Evolutionary conservation across 1,284 basidiomycete species (phyloP), one percentile per base, ranked within the genome.

Genomic region (Pseudozyma tsukubaensis): DNA sequence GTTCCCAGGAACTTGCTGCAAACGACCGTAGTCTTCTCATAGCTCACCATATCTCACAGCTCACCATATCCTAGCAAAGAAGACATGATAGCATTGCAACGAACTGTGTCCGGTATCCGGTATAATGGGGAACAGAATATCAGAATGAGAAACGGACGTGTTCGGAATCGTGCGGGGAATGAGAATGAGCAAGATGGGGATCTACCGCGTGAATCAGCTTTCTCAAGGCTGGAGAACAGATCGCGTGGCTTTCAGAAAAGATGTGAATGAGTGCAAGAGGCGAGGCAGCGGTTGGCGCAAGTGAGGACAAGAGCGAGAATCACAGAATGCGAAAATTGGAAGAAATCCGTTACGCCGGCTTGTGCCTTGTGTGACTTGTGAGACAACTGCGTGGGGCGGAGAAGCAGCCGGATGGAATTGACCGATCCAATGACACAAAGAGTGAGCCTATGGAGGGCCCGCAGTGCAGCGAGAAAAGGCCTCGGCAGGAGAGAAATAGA

Each of bases 321-420:
- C 42, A 43, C 11, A n/a, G 12, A n/a, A 39, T 13, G 12, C 37
- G 37, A 39, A 39, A 39, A 13, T 45, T 24, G 14, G 44, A 45
- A 45, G 44, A 45, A 45, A 45, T 39, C 4, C 3, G 37, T 13
- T 39, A 39, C 37, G 16, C 37, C 37, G 37, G 37, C 37, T 13
- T 12, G 37, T 29, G 24, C 24, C 24, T 29, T 29, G 24, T 29
- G 24, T 3, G 24, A 3, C 24, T 29, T 29, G 24, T 29, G 24
- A 29, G 24, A 29, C 24, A 29, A 29, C 3, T 3, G 6, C 24
- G 24, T 6, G 24, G 24, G 6, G 24, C 24, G 24, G 24, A 29
- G 24, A 43, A 39, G n/a, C 42, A 18, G 19, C 16, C 42, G n/a
- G 19, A n/a, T 43, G 42, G n/a, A 43, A 43, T 43, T 43, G 42